phyloP scores from a whole-genome alignment of 768 basidiomycete genomes.

The Naganishia vishniacii region DNA sequence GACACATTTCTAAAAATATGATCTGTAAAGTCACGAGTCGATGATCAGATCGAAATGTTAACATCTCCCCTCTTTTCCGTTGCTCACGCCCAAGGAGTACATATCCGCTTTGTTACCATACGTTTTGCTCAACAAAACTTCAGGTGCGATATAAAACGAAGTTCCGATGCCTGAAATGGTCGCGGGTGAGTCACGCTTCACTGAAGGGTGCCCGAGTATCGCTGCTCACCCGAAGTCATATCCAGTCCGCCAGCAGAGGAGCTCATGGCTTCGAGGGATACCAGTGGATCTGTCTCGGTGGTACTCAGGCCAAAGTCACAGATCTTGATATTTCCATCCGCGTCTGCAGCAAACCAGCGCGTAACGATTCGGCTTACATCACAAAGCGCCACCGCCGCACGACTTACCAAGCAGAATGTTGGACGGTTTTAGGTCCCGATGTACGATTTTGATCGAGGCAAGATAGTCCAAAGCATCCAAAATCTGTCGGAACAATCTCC shows the following conservation, averaged over 20 bases:
- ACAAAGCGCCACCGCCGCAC: neutral
- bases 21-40: constrained; percentile 55
- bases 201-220: neutral
- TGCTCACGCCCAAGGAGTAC: constrained; percentile 80
- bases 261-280: constrained; percentile 14
- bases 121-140: constrained; percentile 54
- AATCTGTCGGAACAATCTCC: constrained; percentile 84
- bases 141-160: constrained; percentile 84
- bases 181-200: constrained; percentile 24
- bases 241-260: constrained; percentile 27
- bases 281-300: constrained; percentile 26
- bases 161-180: constrained; percentile 62
- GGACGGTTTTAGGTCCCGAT: constrained; percentile 77
- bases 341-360: constrained; percentile 29
- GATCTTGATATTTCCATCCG: constrained; percentile 54
- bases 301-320: constrained; percentile 77
- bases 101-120: constrained; percentile 62
- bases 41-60: no score
- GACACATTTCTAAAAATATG: constrained; percentile 97
- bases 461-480: constrained; percentile 85
- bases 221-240: constrained; percentile 36
- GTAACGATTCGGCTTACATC: neutral
- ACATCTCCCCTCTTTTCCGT: no score
- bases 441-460: constrained; percentile 75
- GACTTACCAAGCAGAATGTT: constrained; percentile 88